These are phyloP conservation scores for Colletotrichum sp. DNA, from an alignment of 2,329 filamentous ascomycete species.

Conservation along the genomic window DNA sequence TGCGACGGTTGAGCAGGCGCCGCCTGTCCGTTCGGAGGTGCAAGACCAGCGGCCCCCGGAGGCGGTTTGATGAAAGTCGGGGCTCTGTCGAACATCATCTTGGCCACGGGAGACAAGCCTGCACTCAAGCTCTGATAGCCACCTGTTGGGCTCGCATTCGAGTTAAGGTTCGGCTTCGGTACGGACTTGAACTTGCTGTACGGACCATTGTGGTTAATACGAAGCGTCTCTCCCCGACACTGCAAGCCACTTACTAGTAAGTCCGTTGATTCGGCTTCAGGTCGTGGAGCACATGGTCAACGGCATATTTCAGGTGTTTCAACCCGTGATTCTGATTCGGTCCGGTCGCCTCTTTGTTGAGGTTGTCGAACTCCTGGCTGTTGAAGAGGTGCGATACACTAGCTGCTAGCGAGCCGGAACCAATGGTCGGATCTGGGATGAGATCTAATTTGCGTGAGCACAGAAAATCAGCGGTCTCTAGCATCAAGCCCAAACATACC, in stretches of 20 bases:
- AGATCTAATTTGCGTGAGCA: conserved; percentile 52
- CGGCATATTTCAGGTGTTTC: conserved; percentile 65
- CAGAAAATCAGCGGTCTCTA: too few species aligned
- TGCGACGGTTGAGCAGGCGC: not conserved
- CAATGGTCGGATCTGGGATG: conserved; percentile 68
- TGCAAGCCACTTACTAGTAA: conserved; percentile 59
- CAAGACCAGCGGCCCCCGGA: conserved; percentile 35
- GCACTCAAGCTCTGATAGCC: conserved; percentile 34
- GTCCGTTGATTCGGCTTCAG: conserved; percentile 74
- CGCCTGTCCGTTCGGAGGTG: conserved; percentile 31
- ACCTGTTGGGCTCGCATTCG: conserved; percentile 25
- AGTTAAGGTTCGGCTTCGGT: conserved; percentile 38
- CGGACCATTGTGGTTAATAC: conserved; percentile 29
- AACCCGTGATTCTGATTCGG: conserved; percentile 59
- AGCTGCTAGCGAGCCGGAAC: conserved; percentile 58
- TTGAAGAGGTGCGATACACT: conserved; percentile 57
- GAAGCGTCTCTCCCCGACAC: not conserved
- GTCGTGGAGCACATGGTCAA: conserved; percentile 77
- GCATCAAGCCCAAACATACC: conserved; percentile 53
- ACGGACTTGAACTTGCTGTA: conserved; percentile 62
- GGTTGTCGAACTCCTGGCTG: conserved; percentile 62
- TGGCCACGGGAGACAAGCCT: conserved; percentile 55
- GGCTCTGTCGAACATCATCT: conserved; percentile 51
- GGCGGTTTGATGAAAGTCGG: conserved; percentile 45
- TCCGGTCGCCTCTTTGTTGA: conserved; percentile 73